Conservation (phyloP, 1,139 yeast species). For the Candida anutae region DNA sequence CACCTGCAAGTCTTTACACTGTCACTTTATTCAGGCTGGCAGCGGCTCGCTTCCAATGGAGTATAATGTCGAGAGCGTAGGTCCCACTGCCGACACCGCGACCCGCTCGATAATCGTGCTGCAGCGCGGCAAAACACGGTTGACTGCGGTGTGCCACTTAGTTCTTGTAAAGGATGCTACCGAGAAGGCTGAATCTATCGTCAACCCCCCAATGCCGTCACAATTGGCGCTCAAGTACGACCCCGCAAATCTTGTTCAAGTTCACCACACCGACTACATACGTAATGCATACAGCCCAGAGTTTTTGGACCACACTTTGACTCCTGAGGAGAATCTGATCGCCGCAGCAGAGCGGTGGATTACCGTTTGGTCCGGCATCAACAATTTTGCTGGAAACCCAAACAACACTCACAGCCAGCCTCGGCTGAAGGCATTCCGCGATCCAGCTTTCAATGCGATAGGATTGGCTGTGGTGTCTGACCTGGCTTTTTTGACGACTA, state of each 20-base stretch:
- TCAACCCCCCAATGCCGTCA: slow-evolving; percentile 3
- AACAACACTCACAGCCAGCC: slow-evolving; percentile 2
- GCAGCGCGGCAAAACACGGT: slow-evolving; percentile 23
- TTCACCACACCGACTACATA: slow-evolving; percentile 32
- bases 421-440: slow-evolving; percentile 16
- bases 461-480: slow-evolving; percentile 37
- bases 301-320: slow-evolving; percentile 22
- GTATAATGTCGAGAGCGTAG: slow-evolving; percentile 50
- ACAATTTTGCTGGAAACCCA: slow-evolving; percentile 13
- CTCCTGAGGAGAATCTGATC: slow-evolving; percentile 28
- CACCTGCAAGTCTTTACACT: slow-evolving; percentile 32
- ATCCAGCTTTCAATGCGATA: slow-evolving; percentile 25
- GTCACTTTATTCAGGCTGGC: slow-evolving; percentile 42
- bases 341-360: slow-evolving; percentile 35
- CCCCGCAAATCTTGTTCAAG: slow-evolving; percentile 20
- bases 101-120: slow-evolving; percentile 20
- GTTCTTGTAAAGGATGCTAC: slow-evolving; percentile 5
- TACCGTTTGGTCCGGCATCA: slow-evolving; percentile 32
- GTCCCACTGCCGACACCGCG: slow-evolving; percentile 24
- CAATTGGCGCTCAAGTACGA: slow-evolving; percentile 18
- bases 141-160: slow-evolving; percentile 25
- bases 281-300: slow-evolving; percentile 35
- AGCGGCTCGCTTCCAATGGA: slow-evolving; percentile 38
- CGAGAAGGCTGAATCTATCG: not conserved
- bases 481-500: slow-evolving; percentile 33